These are phyloP conservation scores for Pelargonium myrrhifolium DNA, from an alignment of 441 rosid species.

Conservation along the genomic window DNA sequence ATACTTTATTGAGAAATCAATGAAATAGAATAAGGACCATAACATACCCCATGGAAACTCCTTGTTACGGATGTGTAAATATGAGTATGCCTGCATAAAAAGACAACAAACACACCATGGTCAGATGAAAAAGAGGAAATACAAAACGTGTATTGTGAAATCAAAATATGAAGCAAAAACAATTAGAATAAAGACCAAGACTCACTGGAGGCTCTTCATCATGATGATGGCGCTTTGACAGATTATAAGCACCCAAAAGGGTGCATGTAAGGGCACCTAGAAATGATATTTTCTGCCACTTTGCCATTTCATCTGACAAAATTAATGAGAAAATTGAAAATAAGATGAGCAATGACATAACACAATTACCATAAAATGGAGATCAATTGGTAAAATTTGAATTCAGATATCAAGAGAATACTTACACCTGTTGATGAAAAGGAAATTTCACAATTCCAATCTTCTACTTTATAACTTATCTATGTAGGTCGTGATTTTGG, in stretches of 20 bases:
- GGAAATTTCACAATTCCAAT: background rate
- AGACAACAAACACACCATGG: slow-evolving; percentile 5
- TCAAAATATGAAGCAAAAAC: background rate
- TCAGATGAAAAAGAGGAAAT: slow-evolving; percentile 1
- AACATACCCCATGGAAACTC: slow-evolving; percentile 96
- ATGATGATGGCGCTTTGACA: slow-evolving; percentile 81
- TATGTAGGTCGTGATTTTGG: background rate
- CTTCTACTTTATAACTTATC: background rate
- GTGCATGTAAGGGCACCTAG: slow-evolving; percentile 63
- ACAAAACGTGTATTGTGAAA: background rate
- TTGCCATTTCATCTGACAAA: slow-evolving; percentile 56
- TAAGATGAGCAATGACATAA: background rate
- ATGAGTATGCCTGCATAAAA: slow-evolving; percentile 52
- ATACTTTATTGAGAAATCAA: background rate
- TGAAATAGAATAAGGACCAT: background rate
- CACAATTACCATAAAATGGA: background rate
- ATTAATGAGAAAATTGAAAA: background rate
- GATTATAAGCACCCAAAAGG: slow-evolving; percentile 34
- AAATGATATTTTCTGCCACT: slow-evolving; percentile 90
- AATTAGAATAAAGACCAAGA: background rate
- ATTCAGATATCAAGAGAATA: background rate
- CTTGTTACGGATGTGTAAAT: slow-evolving; percentile 86
- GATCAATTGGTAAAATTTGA: slow-evolving; percentile 7
- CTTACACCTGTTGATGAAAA: background rate
- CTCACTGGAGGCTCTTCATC: slow-evolving; percentile 77